Evolutionary conservation across 1,284 basidiomycete genomes (phyloP).

Genomic region (Pisolithus thermaeus): DNA sequence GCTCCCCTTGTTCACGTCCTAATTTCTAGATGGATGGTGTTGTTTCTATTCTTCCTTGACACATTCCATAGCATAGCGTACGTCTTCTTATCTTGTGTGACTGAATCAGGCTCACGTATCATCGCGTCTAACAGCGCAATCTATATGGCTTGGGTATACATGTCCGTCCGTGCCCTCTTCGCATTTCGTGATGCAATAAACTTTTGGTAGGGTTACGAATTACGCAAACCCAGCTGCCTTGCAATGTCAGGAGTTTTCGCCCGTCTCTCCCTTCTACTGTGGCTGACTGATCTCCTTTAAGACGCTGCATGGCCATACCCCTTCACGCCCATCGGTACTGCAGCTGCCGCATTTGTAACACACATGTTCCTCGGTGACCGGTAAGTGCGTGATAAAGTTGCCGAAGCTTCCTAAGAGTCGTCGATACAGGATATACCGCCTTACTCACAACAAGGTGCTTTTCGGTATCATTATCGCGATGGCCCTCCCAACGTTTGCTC

Average conservation of each 20-base stretch:
- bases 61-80: constrained; percentile 20
- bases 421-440: neutral
- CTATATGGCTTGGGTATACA: constrained; percentile 21
- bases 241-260: neutral
- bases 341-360: constrained; percentile 21
- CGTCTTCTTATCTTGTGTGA: constrained; percentile 2
- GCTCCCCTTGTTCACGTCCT: neutral
- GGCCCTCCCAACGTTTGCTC: constrained; percentile 9
- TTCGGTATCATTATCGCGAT: constrained; percentile 13
- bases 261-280: neutral
- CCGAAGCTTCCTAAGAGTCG: neutral
- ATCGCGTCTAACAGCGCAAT: constrained; percentile 12
- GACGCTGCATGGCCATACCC: constrained; percentile 26
- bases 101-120: neutral
- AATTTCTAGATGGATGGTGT: neutral
- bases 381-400: constrained; percentile 9
- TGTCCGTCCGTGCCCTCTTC: neutral
- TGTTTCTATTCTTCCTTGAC: neutral
- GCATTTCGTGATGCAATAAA: neutral
- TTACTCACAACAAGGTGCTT: constrained; percentile 2
- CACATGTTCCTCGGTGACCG: constrained; percentile 25
- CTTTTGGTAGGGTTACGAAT: neutral
- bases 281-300: constrained; percentile 4
- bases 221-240: neutral
- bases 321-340: constrained; percentile 21